These are phyloP conservation scores for Lachnellula subtilissima DNA, from an alignment of 2,329 filamentous ascomycete species.

Conservation along the genomic window DNA sequence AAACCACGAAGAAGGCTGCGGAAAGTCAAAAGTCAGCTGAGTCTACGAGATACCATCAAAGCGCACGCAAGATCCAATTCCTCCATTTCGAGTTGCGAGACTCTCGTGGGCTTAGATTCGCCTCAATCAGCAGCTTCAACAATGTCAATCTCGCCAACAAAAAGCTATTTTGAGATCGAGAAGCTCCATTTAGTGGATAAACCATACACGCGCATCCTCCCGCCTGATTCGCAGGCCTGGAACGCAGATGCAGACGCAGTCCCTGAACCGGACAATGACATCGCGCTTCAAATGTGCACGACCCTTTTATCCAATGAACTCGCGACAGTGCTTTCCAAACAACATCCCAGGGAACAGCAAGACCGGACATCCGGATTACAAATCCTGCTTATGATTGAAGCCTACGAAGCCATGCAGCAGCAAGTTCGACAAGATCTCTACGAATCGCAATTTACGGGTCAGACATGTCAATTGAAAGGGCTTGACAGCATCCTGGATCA, in stretches of 20 bases:
- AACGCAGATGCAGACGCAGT: background rate
- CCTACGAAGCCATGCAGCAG: conserved; percentile 26
- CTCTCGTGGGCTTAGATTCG: conserved; percentile 19
- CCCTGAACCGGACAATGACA: conserved; percentile 13
- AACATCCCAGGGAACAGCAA: conserved; percentile 9
- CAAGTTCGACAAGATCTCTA: conserved; percentile 17
- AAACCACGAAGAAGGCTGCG: conserved; percentile 14
- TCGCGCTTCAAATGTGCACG: conserved; percentile 27
- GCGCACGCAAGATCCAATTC: conserved; percentile 8
- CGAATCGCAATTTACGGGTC: conserved; percentile 6
- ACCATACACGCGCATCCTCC: background rate
- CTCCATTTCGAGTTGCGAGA: conserved; percentile 15
- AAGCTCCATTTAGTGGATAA: conserved; percentile 2
- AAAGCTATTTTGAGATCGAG: conserved; percentile 2
- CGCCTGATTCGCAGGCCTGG: background rate
- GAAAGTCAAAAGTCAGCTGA: conserved; percentile 28
- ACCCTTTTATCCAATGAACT: conserved; percentile 28
- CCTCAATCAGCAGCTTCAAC: conserved; percentile 10
- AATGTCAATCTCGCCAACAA: background rate
- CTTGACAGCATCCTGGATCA: conserved; percentile 24
- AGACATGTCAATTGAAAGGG: conserved; percentile 13
- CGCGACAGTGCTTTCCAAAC: conserved; percentile 17
- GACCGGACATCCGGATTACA: conserved; percentile 26
- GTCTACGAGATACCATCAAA: conserved; percentile 24
- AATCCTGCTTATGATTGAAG: conserved; percentile 30